Evolutionary conservation across 2,329 filamentous ascomycete species (phyloP).

Genomic region (Phialemoniopsis sp.): DNA sequence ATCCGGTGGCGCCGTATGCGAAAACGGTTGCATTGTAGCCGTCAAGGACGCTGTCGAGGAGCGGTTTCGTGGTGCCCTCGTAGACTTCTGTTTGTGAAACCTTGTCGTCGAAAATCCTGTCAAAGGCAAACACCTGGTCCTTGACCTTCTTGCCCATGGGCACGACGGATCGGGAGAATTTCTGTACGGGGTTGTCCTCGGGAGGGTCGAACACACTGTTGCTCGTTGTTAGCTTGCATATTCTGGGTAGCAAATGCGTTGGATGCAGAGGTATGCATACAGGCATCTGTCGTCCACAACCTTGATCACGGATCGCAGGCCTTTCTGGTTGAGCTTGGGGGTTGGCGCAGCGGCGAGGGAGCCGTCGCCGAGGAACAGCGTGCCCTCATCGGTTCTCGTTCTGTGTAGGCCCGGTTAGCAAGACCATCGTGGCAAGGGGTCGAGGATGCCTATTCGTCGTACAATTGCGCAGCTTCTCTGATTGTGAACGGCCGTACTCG

Average conservation of each 20-base stretch:
- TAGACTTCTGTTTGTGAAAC: slow-evolving; percentile 90
- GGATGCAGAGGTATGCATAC: slow-evolving; percentile 51
- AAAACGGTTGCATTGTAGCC: slow-evolving; percentile 99
- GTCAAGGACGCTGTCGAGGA: slow-evolving; percentile 94
- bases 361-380: slow-evolving; percentile 92
- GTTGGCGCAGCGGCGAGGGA: slow-evolving; percentile 84
- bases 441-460: slow-evolving; percentile 18
- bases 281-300: slow-evolving; percentile 94
- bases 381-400: slow-evolving; percentile 73
- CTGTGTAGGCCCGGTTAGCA: slow-evolving; percentile 23
- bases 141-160: slow-evolving; percentile 88
- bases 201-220: slow-evolving; percentile 91
- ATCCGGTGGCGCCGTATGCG: slow-evolving; percentile 95
- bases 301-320: slow-evolving; percentile 88
- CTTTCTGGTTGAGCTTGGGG: slow-evolving; percentile 80
- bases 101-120: slow-evolving; percentile 95
- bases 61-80: slow-evolving; percentile 80
- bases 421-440: background rate
- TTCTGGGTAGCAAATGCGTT: too few species aligned
- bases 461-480: slow-evolving; percentile 90
- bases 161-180: slow-evolving; percentile 78
- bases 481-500: slow-evolving; percentile 75
- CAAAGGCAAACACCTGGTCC: slow-evolving; percentile 96
- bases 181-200: slow-evolving; percentile 87
- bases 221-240: too few species aligned